These are phyloP conservation scores for Suhomyces sp. DNA, from an alignment of 805 yeast species.

Conservation along the genomic window DNA sequence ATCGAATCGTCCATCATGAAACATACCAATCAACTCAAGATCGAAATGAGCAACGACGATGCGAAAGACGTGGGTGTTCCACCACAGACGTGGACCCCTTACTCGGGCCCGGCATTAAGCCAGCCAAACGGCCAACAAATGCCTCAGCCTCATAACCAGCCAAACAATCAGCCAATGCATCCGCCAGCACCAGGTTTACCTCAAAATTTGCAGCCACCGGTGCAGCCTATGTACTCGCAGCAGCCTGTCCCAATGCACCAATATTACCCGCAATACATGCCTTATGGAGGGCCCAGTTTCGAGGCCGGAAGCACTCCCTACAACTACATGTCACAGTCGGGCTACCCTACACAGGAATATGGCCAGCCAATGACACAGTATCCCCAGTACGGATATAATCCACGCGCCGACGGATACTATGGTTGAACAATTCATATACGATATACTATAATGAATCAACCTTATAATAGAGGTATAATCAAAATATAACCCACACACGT, in stretches of 20 bases:
- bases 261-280: constrained; percentile 5
- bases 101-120: background rate
- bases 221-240: background rate
- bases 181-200: background rate
- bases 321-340: constrained; percentile 1
- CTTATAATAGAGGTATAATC: too few relatives aligned
- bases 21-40: constrained; percentile 28
- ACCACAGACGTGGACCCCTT: background rate
- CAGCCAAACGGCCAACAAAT: background rate
- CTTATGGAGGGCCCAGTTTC: background rate
- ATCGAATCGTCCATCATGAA: constrained; percentile 34
- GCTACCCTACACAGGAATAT: background rate
- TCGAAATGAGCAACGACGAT: background rate
- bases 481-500: too few relatives aligned
- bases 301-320: constrained; percentile 8
- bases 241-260: background rate
- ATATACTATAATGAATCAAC: too few relatives aligned
- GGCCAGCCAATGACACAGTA: background rate
- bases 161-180: background rate
- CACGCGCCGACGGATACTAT: background rate
- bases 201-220: background rate
- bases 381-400: background rate
- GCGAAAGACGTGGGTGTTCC: background rate
- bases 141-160: background rate
- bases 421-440: background rate